These are phyloP conservation scores for Tilletia horrida DNA, from an alignment of 1,284 basidiomycete genomes.

Conservation along the genomic window DNA sequence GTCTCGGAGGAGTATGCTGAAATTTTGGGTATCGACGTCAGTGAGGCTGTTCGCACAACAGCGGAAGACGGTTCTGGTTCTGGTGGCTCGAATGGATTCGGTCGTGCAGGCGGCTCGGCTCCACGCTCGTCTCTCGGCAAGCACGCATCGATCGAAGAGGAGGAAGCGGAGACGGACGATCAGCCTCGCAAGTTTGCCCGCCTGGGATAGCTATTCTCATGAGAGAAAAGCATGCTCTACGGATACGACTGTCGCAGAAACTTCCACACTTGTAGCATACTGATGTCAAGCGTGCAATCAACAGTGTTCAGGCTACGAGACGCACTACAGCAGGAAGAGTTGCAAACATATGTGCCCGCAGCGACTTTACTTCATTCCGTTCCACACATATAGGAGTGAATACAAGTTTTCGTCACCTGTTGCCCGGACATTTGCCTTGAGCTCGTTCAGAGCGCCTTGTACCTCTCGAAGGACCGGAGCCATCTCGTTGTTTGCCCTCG, in stretches of 20 bases:
- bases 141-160: constrained; percentile 23
- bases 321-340: neutral
- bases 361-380: constrained; percentile 27
- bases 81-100: constrained; percentile 18
- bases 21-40: constrained; percentile 61
- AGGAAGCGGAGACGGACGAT: constrained; percentile 28
- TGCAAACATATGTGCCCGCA: neutral
- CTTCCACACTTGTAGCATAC: too few species aligned
- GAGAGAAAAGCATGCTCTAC: too few species aligned
- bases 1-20: constrained; percentile 74
- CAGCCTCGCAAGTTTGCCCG: constrained; percentile 32
- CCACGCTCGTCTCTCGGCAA: constrained; percentile 20
- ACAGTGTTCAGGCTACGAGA: neutral
- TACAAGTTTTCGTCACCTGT: constrained; percentile 46
- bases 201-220: constrained; percentile 25
- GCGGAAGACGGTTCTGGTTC: neutral
- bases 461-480: constrained; percentile 45
- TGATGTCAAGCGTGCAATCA: too few species aligned
- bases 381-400: constrained; percentile 48
- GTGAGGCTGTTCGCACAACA: constrained; percentile 29
- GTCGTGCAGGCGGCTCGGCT: constrained; percentile 11
- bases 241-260: too few species aligned
- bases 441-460: constrained; percentile 47
- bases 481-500: constrained; percentile 33
- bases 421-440: constrained; percentile 46